Conservation (phyloP, 75 land plant genomes). For the Pseudotsuga menziesii region DNA sequence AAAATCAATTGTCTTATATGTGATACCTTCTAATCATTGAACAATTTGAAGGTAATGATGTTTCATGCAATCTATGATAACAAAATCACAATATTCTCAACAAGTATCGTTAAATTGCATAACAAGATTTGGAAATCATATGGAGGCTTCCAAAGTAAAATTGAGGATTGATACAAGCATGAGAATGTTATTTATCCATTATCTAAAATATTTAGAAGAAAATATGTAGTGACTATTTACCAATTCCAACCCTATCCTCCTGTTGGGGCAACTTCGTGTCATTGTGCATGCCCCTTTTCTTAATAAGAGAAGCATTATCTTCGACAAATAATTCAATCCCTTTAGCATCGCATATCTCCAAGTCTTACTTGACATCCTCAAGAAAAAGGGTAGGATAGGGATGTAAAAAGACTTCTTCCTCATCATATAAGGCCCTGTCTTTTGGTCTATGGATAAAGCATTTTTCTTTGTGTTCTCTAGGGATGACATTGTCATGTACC, state of each 20-base stretch:
- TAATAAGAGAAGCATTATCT: slow-evolving; percentile 15
- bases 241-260: slow-evolving; percentile 14
- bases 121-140: slow-evolving; percentile 72
- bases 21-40: too few species aligned
- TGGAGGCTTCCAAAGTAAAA: slow-evolving; percentile 67
- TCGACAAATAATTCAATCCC: slow-evolving; percentile 12
- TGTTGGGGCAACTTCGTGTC: background rate
- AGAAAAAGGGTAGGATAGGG: slow-evolving; percentile 51
- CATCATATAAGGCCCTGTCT: background rate
- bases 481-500: too few species aligned
- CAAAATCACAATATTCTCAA: slow-evolving; percentile 57
- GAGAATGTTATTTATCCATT: slow-evolving; percentile 56
- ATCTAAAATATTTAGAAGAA: slow-evolving; percentile 26
- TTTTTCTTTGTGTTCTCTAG: background rate
- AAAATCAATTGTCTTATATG: too few species aligned
- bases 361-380: slow-evolving; percentile 54
- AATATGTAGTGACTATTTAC: slow-evolving; percentile 12
- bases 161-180: slow-evolving; percentile 70
- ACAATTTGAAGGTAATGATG: too few species aligned
- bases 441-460: background rate
- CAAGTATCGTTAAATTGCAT: slow-evolving; percentile 65
- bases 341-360: slow-evolving; percentile 26
- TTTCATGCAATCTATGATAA: too few species aligned
- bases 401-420: background rate
- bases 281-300: slow-evolving; percentile 19